Evolutionary conservation across 768 basidiomycete genomes (phyloP).

Genomic region (Solioccasus polychromus): DNA sequence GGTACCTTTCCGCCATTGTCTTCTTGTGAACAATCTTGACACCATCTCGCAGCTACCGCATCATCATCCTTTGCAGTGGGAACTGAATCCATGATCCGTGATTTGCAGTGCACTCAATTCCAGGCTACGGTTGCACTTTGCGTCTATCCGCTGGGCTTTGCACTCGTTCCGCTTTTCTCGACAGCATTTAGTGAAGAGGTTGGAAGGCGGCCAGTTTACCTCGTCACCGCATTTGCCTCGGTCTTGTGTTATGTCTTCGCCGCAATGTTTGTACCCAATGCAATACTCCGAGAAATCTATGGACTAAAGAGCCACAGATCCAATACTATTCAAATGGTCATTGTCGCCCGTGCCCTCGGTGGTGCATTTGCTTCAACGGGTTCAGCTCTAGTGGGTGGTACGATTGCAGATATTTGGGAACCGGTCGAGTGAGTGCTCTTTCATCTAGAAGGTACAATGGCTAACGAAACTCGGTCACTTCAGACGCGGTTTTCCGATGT

Average conservation of each 20-base stretch:
- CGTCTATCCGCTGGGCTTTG: slow-evolving; percentile 61
- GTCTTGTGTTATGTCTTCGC: slow-evolving; percentile 39
- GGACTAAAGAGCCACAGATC: slow-evolving; percentile 23
- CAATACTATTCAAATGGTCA: slow-evolving; percentile 51
- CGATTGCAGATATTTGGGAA: slow-evolving; percentile 65
- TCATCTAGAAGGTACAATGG: neutral
- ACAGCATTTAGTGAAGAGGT: slow-evolving; percentile 71
- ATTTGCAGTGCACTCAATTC: slow-evolving; percentile 41
- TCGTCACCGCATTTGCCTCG: slow-evolving; percentile 46
- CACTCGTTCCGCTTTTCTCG: slow-evolving; percentile 57
- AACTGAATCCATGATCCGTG: slow-evolving; percentile 48
- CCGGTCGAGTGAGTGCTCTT: slow-evolving; percentile 48
- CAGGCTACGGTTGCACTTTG: slow-evolving; percentile 47
- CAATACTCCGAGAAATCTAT: neutral
- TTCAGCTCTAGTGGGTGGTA: slow-evolving; percentile 68
- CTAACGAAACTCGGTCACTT: neutral
- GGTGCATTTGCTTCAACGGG: slow-evolving; percentile 66
- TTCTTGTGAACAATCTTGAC: neutral
- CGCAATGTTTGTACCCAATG: slow-evolving; percentile 18
- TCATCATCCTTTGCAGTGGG: slow-evolving; percentile 55
- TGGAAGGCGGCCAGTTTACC: slow-evolving; percentile 58
- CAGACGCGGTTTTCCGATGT: slow-evolving; percentile 75
- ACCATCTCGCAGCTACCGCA: slow-evolving; percentile 41
- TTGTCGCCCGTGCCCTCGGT: slow-evolving; percentile 58
- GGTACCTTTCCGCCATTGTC: slow-evolving; percentile 7